phyloP scores from a whole-genome alignment of 2,329 filamentous ascomycete species.

The Exophiala dermatitidis region DNA sequence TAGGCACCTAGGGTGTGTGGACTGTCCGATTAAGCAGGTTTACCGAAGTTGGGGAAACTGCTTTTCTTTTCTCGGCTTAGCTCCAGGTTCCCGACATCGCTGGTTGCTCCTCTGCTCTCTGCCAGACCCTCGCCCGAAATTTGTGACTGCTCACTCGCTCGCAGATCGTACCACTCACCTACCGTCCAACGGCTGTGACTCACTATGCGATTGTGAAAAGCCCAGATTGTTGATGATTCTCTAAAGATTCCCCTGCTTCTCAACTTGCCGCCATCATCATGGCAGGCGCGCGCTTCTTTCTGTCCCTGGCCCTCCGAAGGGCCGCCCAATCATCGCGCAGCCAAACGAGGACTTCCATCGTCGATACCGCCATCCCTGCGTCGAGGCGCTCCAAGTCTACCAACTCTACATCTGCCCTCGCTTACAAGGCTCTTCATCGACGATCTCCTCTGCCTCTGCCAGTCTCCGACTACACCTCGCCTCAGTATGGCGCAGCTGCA shows the following conservation, averaged over 20 bases:
- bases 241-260: background rate
- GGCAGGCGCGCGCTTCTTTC: slow-evolving; percentile 38
- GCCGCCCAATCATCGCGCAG: slow-evolving; percentile 10
- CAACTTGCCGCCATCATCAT: slow-evolving; percentile 29
- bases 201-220: slow-evolving; percentile 6
- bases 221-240: background rate
- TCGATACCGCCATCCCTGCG: slow-evolving; percentile 15
- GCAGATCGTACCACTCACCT: background rate
- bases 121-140: background rate
- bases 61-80: background rate
- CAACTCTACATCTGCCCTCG: slow-evolving; percentile 82
- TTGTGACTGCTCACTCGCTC: background rate
- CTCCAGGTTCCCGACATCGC: background rate
- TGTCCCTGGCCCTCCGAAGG: slow-evolving; percentile 30
- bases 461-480: slow-evolving; percentile 58
- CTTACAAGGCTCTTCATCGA: slow-evolving; percentile 93
- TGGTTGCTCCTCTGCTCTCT: background rate
- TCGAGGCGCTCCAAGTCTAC: slow-evolving; percentile 27
- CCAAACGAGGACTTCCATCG: slow-evolving; percentile 15
- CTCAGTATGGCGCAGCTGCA: slow-evolving; percentile 81
- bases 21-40: background rate
- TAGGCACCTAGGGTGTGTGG: too few relatives aligned
- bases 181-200: background rate
- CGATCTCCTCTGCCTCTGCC: slow-evolving; percentile 80
- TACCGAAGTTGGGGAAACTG: background rate